Evolutionary conservation across 805 yeast genomes (phyloP).

Genomic region (Teunomyces aglyptinius): DNA sequence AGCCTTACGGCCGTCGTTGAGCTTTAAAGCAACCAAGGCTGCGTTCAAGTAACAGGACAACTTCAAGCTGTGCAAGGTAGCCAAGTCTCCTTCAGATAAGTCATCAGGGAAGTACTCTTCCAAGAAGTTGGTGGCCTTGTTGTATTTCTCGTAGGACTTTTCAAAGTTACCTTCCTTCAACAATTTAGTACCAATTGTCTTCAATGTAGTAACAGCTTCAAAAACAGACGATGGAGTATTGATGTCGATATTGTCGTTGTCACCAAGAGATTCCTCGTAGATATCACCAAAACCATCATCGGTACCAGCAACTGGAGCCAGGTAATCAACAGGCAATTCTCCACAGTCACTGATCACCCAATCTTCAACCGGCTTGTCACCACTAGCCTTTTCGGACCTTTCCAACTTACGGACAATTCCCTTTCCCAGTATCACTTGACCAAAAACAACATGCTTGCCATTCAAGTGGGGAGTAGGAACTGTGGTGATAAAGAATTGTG

Average conservation of each 20-base stretch:
- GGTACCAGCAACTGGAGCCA: slow-evolving; percentile 44
- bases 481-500: slow-evolving; percentile 93
- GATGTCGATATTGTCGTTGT: slow-evolving; percentile 64
- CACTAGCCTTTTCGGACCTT: slow-evolving; percentile 57
- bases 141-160: slow-evolving; percentile 64
- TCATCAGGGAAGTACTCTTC: slow-evolving; percentile 74
- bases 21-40: slow-evolving; percentile 69
- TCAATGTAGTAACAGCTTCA: slow-evolving; percentile 61
- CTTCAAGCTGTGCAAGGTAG: slow-evolving; percentile 51
- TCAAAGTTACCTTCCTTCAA: slow-evolving; percentile 63
- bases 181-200: slow-evolving; percentile 73
- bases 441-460: slow-evolving; percentile 96
- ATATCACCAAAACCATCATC: slow-evolving; percentile 85
- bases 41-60: slow-evolving; percentile 68
- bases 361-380: slow-evolving; percentile 69
- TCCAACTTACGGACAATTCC: slow-evolving; percentile 78
- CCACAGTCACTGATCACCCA: slow-evolving; percentile 81
- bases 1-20: slow-evolving; percentile 52
- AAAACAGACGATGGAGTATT: slow-evolving; percentile 64
- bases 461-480: slow-evolving; percentile 92
- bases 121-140: slow-evolving; percentile 67
- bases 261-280: slow-evolving; percentile 73
- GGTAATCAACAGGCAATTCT: slow-evolving; percentile 60
- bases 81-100: slow-evolving; percentile 52
- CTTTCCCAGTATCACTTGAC: slow-evolving; percentile 80